Conservation (phyloP, 495 filamentous ascomycete genomes). For the Friedmanniomyces simplex region DNA sequence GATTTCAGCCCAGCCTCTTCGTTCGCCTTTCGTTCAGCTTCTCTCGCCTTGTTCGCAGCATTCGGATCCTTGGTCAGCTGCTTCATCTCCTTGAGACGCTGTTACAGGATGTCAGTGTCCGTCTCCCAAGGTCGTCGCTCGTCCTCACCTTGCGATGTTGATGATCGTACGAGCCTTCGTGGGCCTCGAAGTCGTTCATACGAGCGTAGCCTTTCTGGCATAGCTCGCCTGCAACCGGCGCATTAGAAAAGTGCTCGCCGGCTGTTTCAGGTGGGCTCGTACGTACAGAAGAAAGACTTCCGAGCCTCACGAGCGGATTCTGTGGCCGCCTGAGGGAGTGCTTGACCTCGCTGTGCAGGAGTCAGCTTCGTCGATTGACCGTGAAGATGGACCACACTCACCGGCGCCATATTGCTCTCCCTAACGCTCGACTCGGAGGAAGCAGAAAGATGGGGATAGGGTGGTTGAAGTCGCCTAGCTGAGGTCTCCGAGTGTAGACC, state of each 20-base stretch:
- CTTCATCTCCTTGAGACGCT: slow-evolving; percentile 58
- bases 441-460: too few relatives aligned
- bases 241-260: not conserved
- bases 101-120: slow-evolving; percentile 5
- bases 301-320: slow-evolving; percentile 77
- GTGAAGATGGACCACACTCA: slow-evolving; percentile 8
- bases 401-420: slow-evolving; percentile 20
- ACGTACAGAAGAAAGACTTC: slow-evolving; percentile 74
- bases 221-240: slow-evolving; percentile 39
- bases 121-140: too few relatives aligned
- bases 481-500: too few relatives aligned
- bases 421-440: not conserved
- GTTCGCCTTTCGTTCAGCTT: slow-evolving; percentile 45
- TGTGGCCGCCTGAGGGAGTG: slow-evolving; percentile 48
- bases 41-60: slow-evolving; percentile 49
- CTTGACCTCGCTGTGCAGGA: slow-evolving; percentile 24
- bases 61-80: slow-evolving; percentile 50
- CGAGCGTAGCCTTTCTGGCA: slow-evolving; percentile 60
- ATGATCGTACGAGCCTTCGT: slow-evolving; percentile 62
- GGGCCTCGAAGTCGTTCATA: slow-evolving; percentile 60
- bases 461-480: too few relatives aligned
- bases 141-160: slow-evolving; percentile 46
- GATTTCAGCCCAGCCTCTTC: slow-evolving; percentile 53
- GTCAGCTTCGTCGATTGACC: not conserved
- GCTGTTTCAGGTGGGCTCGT: not conserved